A percentile compares a stretch with the other conserved stretches of the same genome.
These are phyloP conservation scores for Fusarium mangiferae DNA, from an alignment of 2,329 filamentous ascomycete genomes.

Conservation along the genomic window DNA sequence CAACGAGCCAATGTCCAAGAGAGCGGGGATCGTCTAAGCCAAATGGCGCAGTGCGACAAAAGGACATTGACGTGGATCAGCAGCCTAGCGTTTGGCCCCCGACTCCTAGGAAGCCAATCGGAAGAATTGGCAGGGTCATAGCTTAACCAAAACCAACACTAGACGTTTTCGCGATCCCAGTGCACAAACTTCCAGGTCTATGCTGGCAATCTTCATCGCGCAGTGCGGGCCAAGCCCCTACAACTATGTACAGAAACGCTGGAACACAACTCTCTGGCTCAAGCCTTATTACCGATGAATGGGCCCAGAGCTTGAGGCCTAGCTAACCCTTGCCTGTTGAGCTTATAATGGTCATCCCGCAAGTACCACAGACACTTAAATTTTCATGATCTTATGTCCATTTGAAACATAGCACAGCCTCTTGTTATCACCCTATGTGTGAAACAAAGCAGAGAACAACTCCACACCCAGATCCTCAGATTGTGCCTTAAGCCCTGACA, in stretches of 20 bases:
- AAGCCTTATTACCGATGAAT: constrained; percentile 2
- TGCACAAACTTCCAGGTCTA: constrained; percentile 32
- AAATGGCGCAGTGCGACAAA: constrained; percentile 43
- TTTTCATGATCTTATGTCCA: not conserved
- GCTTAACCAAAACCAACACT: constrained; percentile 30
- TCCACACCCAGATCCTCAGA: not conserved
- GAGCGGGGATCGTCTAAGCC: constrained; percentile 25
- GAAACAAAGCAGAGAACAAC: constrained; percentile 11
- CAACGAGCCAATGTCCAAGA: constrained; percentile 19
- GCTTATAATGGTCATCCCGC: not conserved
- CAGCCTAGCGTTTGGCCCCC: constrained; percentile 42
- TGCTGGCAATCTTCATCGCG: constrained; percentile 36
- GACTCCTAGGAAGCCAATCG: constrained; percentile 43
- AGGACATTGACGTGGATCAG: constrained; percentile 47
- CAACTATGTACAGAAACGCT: not conserved
- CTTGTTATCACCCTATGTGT: constrained; percentile 2
- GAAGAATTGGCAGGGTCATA: constrained; percentile 44
- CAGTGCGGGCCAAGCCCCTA: constrained; percentile 27
- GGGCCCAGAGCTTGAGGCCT: not conserved
- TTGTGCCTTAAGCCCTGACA: constrained; percentile 6
- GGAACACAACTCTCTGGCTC: constrained; percentile 1
- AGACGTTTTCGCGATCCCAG: constrained; percentile 16
- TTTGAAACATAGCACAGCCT: constrained; percentile 33
- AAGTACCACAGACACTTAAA: not conserved
- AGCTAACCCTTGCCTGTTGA: not conserved